Evolutionary conservation across 345 rosid species (phyloP).

Genomic region (Acer negundo): DNA sequence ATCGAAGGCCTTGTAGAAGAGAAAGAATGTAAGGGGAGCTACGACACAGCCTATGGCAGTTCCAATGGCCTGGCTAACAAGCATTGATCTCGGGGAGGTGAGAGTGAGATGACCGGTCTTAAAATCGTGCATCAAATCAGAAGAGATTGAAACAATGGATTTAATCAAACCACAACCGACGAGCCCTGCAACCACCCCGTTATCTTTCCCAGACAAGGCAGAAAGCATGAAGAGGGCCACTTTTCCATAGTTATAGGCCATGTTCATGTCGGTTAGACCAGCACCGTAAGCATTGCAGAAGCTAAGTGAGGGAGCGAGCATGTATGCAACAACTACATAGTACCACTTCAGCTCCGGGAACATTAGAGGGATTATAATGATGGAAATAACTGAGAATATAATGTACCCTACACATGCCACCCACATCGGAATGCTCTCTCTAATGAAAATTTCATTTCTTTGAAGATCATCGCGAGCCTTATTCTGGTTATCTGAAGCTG

Average conservation of each 20-base stretch:
- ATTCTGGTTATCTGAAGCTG: slow-evolving; percentile 35
- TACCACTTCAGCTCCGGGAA: slow-evolving; percentile 93
- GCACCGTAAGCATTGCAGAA: slow-evolving; percentile 98
- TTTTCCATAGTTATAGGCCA: slow-evolving; percentile 94
- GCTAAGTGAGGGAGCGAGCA: slow-evolving; percentile 83
- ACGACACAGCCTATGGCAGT: slow-evolving; percentile 84
- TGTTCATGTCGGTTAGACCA: slow-evolving; percentile 95
- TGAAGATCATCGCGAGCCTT: slow-evolving; percentile 35
- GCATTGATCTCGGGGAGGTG: slow-evolving; percentile 92
- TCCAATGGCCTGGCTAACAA: slow-evolving; percentile 83
- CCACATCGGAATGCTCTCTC: slow-evolving; percentile 85
- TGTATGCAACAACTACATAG: slow-evolving; percentile 78
- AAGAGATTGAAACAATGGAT: slow-evolving; percentile 81
- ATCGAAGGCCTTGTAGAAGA: slow-evolving; percentile 88
- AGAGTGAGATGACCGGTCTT: slow-evolving; percentile 88
- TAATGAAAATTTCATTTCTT: slow-evolving; percentile 62
- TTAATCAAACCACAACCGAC: slow-evolving; percentile 90
- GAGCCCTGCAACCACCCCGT: slow-evolving; percentile 86
- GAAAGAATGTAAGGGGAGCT: slow-evolving; percentile 81
- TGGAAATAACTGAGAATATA: slow-evolving; percentile 66
- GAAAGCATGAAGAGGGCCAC: slow-evolving; percentile 87
- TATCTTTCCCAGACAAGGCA: slow-evolving; percentile 58
- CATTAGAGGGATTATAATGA: slow-evolving; percentile 73
- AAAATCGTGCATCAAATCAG: slow-evolving; percentile 95
- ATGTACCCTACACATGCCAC: slow-evolving; percentile 69